Evolutionary conservation across 306 rosid genomes (phyloP), one percentile per base, ranked within the genome.

Genomic region (Ziziphus jujuba): DNA sequence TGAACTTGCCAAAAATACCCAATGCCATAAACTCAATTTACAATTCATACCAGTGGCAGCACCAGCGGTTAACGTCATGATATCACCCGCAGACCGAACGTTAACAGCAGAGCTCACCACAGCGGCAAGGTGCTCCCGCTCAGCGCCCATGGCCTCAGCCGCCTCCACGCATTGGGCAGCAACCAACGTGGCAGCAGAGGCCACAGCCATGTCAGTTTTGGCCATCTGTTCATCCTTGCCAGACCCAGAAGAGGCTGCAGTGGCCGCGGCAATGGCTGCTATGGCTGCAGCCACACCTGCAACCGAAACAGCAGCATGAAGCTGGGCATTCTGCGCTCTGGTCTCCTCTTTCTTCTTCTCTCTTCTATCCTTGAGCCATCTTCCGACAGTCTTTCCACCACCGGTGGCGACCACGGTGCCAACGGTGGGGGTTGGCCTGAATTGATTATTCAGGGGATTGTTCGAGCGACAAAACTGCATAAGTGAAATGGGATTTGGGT

Each of bases 111-210:
- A 95, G 84, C 85, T 77, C 9, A 95, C 87, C 16, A 90, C 95
- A 1, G 95, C 59, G 0, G 96, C 81, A 0, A 90, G 96, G 66
- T 95, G 95, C 5, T 95, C 97, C 0, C 97, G 85, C 51, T 95
- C 97, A 0, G 96, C 99, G 0, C 99, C 99, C 84, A 95, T 44
- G 0, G 92, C 92, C 72, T 95, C 99, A 0, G 99, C 99, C 0
- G 89, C 91, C 81, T 95, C 99, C 0, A 90, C 97, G 12, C 99
- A 95, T 59, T 95, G 99, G 4, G 99, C 95, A 0, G 99, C 99
- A 0, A 95, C 97, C 38, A 95, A 50, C 0, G 97, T 95, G 0
- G 99, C 97, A 0, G 99, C 99, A 6, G 99, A 90, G 1, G 97
- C 99, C 56, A 95, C 89, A 0, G 99, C 99, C 76, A 85, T 79